These are phyloP conservation scores for Lophiostoma macrostomum DNA, from an alignment of 495 filamentous ascomycete genomes.

Conservation along the genomic window DNA sequence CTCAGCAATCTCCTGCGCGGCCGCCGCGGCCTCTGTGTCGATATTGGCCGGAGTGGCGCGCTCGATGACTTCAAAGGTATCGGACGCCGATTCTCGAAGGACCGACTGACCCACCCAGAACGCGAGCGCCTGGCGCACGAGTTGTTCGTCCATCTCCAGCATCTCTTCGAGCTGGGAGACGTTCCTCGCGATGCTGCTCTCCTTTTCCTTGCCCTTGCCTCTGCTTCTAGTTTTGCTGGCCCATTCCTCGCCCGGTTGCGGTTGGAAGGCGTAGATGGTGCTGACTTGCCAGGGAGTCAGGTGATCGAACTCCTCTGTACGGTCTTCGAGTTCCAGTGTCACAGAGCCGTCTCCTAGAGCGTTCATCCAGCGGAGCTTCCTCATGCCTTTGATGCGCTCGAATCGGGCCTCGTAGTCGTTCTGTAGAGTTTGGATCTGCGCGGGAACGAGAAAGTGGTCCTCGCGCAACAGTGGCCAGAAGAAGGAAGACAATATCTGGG, in stretches of 20 bases:
- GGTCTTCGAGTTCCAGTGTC: conserved; percentile 78
- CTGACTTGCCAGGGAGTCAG: conserved; percentile 79
- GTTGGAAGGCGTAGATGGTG: conserved; percentile 81
- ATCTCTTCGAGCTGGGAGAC: conserved; percentile 59
- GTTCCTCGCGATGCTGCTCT: conserved; percentile 47
- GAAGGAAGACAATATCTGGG: conserved; percentile 84
- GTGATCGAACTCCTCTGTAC: conserved; percentile 68
- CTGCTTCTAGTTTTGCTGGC: background rate
- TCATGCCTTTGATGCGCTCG: conserved; percentile 69
- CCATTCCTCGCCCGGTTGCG: conserved; percentile 15
- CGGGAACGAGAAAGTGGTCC: conserved; percentile 70
- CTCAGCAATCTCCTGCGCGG: conserved; percentile 47
- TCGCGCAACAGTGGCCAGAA: conserved; percentile 89
- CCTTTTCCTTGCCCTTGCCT: conserved; percentile 1
- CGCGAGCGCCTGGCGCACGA: conserved; percentile 71
- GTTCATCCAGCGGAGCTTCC: conserved; percentile 85
- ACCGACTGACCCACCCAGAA: conserved; percentile 86
- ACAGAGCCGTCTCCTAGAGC: conserved; percentile 77
- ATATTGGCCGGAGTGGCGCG: conserved; percentile 45
- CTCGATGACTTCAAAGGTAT: conserved; percentile 64
- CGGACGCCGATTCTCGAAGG: conserved; percentile 55
- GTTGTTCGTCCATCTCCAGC: conserved; percentile 71
- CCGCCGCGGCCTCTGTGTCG: conserved; percentile 51
- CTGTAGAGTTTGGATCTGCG: conserved; percentile 60
- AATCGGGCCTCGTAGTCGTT: conserved; percentile 72